Evolutionary conservation across 148 eudicot species (phyloP).

Genomic region (Amaranthus palmeri): DNA sequence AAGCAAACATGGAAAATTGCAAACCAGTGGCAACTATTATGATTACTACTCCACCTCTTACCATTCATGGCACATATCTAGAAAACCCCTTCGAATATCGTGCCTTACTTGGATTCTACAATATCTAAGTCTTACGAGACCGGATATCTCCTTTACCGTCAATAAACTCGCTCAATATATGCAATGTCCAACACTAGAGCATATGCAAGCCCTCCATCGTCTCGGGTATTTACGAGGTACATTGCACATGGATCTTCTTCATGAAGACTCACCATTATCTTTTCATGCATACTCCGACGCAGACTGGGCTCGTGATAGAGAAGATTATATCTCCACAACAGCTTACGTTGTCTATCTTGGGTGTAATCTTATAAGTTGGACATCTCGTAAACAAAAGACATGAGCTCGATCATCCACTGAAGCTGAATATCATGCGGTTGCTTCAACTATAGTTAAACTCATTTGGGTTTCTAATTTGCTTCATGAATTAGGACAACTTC

Average conservation of each 20-base stretch:
- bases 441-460: not conserved
- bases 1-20: not conserved
- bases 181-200: not conserved
- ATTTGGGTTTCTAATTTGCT: not conserved
- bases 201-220: not conserved
- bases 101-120: not conserved
- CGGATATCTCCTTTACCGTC: slow-evolving; percentile 3
- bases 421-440: not conserved
- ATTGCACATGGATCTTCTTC: not conserved
- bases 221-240: not conserved
- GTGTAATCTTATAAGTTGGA: too few species aligned
- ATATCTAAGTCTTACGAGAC: slow-evolving; percentile 3
- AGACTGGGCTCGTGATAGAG: not conserved
- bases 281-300: not conserved
- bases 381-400: too few species aligned
- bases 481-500: not conserved
- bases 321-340: too few species aligned
- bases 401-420: not conserved
- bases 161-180: slow-evolving; percentile 13
- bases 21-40: slow-evolving; percentile 1
- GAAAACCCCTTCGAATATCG: slow-evolving; percentile 5
- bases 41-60: not conserved
- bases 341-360: too few species aligned
- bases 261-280: not conserved
- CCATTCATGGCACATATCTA: not conserved